phyloP scores from a whole-genome alignment of 495 filamentous ascomycete genomes.

The Lophium mytilinum region DNA sequence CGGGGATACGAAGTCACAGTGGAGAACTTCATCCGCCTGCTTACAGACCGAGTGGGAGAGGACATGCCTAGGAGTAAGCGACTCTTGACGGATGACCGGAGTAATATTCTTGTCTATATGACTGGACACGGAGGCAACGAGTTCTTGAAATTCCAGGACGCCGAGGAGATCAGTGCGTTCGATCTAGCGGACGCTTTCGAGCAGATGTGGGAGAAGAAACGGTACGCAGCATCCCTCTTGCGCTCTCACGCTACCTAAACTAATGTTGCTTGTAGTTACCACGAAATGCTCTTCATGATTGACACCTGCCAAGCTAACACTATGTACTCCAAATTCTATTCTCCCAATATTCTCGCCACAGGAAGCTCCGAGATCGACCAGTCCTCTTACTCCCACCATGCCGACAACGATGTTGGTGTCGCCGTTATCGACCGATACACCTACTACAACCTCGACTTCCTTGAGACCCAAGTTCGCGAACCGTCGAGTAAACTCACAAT shows the following conservation, averaged over 20 bases:
- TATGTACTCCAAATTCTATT: constrained; percentile 97
- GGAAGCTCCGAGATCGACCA: constrained; percentile 90
- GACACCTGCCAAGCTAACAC: constrained; percentile 99
- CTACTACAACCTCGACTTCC: constrained; percentile 96
- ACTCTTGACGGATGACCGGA: constrained; percentile 82
- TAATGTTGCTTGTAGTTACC: constrained; percentile 46
- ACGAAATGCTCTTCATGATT: constrained; percentile 99
- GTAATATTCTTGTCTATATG: constrained; percentile 98
- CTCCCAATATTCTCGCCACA: constrained; percentile 92
- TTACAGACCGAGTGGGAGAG: constrained; percentile 87
- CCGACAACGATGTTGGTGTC: constrained; percentile 94
- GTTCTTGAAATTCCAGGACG: constrained; percentile 97
- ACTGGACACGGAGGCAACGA: constrained; percentile 98
- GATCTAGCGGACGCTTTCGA: constrained; percentile 96
- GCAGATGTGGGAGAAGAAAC: constrained; percentile 99
- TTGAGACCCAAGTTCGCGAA: constrained; percentile 81
- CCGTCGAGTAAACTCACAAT: constrained; percentile 75
- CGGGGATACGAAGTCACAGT: constrained; percentile 97
- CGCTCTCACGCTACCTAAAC: neutral
- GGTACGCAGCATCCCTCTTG: constrained; percentile 40
- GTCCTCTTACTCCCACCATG: constrained; percentile 92
- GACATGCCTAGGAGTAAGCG: constrained; percentile 92
- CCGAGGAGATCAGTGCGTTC: constrained; percentile 93
- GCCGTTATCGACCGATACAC: constrained; percentile 98
- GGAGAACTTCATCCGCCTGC: constrained; percentile 92